A percentile compares a stretch with the other conserved stretches of the same genome.
These are phyloP conservation scores for Penicillium sumatraense DNA, from an alignment of 2,329 filamentous ascomycete genomes.

Conservation along the genomic window DNA sequence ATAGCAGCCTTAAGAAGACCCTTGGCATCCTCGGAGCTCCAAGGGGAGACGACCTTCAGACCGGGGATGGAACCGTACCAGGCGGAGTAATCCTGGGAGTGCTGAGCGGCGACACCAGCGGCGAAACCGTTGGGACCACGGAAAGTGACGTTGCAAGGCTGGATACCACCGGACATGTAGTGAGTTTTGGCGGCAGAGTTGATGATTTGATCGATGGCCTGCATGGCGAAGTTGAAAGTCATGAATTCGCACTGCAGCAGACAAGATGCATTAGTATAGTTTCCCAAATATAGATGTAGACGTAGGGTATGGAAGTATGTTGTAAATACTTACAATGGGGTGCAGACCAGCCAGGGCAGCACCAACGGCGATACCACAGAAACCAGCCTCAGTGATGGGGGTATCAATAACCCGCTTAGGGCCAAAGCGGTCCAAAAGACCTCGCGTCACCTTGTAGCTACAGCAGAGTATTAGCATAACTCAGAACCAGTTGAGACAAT, in stretches of 20 bases:
- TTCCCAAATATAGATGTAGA: too few species aligned
- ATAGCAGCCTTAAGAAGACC: constrained; percentile 97
- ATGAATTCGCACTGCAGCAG: constrained; percentile 88
- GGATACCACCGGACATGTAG: constrained; percentile 99
- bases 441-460: constrained; percentile 98
- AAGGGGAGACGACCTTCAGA: constrained; percentile 94
- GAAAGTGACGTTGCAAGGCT: constrained; percentile 99
- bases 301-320: too few species aligned
- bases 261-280: constrained; percentile 12
- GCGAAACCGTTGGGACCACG: constrained; percentile 98
- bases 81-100: constrained; percentile 97
- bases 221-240: constrained; percentile 99
- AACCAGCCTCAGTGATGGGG: constrained; percentile 97
- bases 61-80: constrained; percentile 99
- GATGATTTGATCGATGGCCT: constrained; percentile 99
- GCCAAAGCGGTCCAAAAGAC: constrained; percentile 93
- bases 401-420: constrained; percentile 98
- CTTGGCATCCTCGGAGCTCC: constrained; percentile 98
- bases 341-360: constrained; percentile 92
- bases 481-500: not conserved
- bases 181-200: constrained; percentile 99
- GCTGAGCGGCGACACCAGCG: constrained; percentile 91
- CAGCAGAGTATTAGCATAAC: constrained; percentile 41
- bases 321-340: constrained; percentile 88
- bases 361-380: constrained; percentile 90